Evolutionary conservation across 2,329 filamentous ascomycete species (phyloP).

Genomic region (Coniella lustricola): DNA sequence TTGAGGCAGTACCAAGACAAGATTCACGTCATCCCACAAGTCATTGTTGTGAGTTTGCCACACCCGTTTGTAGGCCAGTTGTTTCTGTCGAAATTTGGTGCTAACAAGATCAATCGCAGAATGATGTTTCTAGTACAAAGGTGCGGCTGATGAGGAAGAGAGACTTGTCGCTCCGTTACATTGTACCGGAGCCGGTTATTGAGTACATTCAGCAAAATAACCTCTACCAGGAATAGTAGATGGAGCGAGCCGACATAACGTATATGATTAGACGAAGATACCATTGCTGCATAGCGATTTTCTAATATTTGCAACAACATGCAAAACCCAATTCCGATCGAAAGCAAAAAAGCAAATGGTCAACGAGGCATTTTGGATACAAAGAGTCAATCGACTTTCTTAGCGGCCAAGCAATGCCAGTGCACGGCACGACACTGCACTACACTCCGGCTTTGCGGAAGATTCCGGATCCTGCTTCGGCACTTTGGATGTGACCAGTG

Average conservation of each 20-base stretch:
- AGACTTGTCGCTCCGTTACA: constrained; percentile 75
- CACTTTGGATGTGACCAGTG: no score
- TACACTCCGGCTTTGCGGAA: no score
- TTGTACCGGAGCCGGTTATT: constrained; percentile 67
- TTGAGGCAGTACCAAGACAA: constrained; percentile 79
- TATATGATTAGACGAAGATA: constrained; percentile 3
- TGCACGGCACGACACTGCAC: no score
- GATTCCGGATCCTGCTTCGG: no score
- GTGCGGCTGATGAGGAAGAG: constrained; percentile 44
- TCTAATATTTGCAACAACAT: neutral
- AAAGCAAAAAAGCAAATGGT: neutral
- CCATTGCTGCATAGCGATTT: constrained; percentile 1
- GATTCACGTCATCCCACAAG: constrained; percentile 79
- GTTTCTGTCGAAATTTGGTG: no score
- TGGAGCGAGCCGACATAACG: neutral
- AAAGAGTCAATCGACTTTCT: no score
- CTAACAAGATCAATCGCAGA: constrained; percentile 36
- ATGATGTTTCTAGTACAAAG: constrained; percentile 50
- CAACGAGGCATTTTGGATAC: neutral
- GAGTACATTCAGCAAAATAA: constrained; percentile 63
- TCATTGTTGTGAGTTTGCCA: constrained; percentile 76
- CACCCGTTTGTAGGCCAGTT: no score
- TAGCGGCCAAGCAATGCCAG: no score
- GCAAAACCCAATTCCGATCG: neutral
- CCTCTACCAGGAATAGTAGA: constrained; percentile 48